Evolutionary conservation across 169 alveolate species (phyloP).

Genomic region (Cryptosporidium tyzzeri): DNA sequence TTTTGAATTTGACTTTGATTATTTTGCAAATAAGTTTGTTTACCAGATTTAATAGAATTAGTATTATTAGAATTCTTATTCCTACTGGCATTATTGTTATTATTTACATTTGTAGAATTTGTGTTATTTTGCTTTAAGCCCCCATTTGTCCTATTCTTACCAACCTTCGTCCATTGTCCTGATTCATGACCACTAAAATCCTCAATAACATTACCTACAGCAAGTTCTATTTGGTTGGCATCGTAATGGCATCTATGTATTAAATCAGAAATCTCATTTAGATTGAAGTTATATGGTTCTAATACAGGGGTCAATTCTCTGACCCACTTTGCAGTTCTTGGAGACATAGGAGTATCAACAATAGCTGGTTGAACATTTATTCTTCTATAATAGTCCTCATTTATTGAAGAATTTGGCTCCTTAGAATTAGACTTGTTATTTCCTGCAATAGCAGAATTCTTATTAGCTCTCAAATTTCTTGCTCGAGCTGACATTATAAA

Average conservation of each 20-base stretch:
- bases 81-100: background rate
- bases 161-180: conserved; percentile 76
- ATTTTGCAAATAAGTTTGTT: background rate
- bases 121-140: background rate
- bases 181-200: conserved; percentile 76
- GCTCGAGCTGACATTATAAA: conserved; percentile 56
- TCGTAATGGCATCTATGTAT: conserved; percentile 67
- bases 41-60: conserved; percentile 1
- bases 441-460: conserved; percentile 12
- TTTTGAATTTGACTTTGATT: background rate
- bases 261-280: conserved; percentile 63
- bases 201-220: conserved; percentile 74
- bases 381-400: conserved; percentile 59
- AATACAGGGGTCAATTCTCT: conserved; percentile 63
- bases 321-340: conserved; percentile 73
- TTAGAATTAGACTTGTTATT: background rate
- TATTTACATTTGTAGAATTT: background rate
- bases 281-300: conserved; percentile 63
- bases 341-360: conserved; percentile 55
- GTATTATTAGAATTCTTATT: conserved; percentile 6
- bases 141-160: conserved; percentile 28
- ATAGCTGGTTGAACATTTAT: conserved; percentile 43
- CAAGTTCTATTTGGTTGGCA: conserved; percentile 63
- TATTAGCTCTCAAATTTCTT: conserved; percentile 38
- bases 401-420: conserved; percentile 12